Conservation (phyloP, 306 rosid species). For the Urtica urens region DNA sequence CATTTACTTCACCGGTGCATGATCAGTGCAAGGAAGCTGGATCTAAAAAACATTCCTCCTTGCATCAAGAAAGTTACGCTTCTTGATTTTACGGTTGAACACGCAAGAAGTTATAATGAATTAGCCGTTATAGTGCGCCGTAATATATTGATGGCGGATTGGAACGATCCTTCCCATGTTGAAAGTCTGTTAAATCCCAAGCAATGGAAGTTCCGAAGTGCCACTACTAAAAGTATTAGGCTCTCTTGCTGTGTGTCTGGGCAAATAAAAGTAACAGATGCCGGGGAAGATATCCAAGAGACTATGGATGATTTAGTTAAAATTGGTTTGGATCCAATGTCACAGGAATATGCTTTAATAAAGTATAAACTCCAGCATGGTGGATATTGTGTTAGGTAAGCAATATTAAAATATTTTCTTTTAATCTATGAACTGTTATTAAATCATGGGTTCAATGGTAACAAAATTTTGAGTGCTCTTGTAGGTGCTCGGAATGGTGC, state of each 20-base stretch:
- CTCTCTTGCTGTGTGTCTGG: slow-evolving; percentile 97
- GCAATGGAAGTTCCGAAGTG: slow-evolving; percentile 81
- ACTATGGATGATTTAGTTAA: slow-evolving; percentile 80
- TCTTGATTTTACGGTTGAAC: slow-evolving; percentile 68
- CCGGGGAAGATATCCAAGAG: slow-evolving; percentile 97
- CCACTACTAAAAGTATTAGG: slow-evolving; percentile 70
- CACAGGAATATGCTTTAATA: slow-evolving; percentile 64
- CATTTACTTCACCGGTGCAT: slow-evolving; percentile 67
- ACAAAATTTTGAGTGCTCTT: slow-evolving; percentile 3
- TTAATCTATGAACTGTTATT: slow-evolving; percentile 6
- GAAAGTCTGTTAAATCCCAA: slow-evolving; percentile 89
- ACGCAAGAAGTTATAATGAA: slow-evolving; percentile 87
- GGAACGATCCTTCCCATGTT: slow-evolving; percentile 93
- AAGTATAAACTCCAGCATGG: slow-evolving; percentile 61
- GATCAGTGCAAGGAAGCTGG: slow-evolving; percentile 86
- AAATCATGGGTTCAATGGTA: neutral
- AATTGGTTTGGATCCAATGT: slow-evolving; percentile 51
- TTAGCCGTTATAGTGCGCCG: slow-evolving; percentile 84
- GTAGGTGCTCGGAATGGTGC: slow-evolving; percentile 91
- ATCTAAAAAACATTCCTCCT: slow-evolving; percentile 74
- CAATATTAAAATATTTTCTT: slow-evolving; percentile 18
- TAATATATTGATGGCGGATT: slow-evolving; percentile 91
- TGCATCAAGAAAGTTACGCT: slow-evolving; percentile 62
- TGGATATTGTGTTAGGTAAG: slow-evolving; percentile 78
- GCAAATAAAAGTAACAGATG: slow-evolving; percentile 88